Conservation (phyloP, 164 flowering plant genomes). For the Piper betle region DNA sequence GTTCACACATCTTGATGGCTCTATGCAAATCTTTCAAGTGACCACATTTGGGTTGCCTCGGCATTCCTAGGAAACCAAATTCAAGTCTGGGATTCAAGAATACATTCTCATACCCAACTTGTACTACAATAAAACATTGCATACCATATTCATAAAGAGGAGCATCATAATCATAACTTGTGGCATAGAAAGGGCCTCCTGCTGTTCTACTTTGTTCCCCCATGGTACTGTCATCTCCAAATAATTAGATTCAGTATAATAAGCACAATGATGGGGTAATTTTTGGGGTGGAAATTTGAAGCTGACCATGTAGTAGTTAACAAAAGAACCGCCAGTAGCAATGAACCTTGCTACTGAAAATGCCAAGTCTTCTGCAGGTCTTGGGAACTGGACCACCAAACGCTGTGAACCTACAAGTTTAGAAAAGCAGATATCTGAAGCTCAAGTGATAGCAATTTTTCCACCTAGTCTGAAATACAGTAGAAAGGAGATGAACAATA, state of each 20-base stretch:
- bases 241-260: too few species aligned
- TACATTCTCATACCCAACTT: background rate
- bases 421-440: background rate
- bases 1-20: constrained; percentile 74
- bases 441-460: too few species aligned
- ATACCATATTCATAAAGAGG: constrained; percentile 75
- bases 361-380: constrained; percentile 88
- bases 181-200: constrained; percentile 42
- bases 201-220: constrained; percentile 67
- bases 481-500: constrained; percentile 15
- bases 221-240: constrained; percentile 36
- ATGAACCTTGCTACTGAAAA: constrained; percentile 68
- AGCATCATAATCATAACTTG: constrained; percentile 74
- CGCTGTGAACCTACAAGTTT: constrained; percentile 45
- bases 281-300: background rate
- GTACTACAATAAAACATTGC: background rate
- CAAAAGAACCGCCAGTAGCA: constrained; percentile 63
- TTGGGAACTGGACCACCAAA: constrained; percentile 79
- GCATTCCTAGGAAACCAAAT: background rate
- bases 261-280: constrained; percentile 20
- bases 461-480: background rate
- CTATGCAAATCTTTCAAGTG: constrained; percentile 76
- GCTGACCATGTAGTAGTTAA: constrained; percentile 54
- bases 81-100: background rate
- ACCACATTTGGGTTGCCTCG: constrained; percentile 18